phyloP scores from a whole-genome alignment of 768 basidiomycete genomes.

The Sutorius australiensis region DNA sequence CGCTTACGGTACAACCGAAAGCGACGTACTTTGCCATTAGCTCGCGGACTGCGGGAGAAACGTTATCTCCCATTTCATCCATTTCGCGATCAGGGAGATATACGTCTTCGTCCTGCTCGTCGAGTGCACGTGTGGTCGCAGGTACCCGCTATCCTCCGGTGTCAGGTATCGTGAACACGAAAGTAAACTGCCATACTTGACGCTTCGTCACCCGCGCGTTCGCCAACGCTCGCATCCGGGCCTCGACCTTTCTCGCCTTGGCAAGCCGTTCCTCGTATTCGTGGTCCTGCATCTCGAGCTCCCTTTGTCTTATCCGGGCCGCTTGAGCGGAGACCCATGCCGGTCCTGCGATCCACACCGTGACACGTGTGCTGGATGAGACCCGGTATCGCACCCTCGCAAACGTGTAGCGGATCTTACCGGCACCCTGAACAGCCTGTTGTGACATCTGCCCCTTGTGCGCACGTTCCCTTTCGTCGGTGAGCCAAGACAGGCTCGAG shows the following conservation, averaged over 20 bases:
- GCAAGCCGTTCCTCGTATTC: slow-evolving; percentile 61
- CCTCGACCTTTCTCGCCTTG: slow-evolving; percentile 62
- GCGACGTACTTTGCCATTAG: slow-evolving; percentile 70
- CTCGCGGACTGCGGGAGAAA: slow-evolving; percentile 74
- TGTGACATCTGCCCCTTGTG: slow-evolving; percentile 58
- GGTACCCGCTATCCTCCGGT: slow-evolving; percentile 23
- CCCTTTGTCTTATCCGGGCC: slow-evolving; percentile 55
- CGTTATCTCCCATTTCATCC: slow-evolving; percentile 44
- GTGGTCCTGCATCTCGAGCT: slow-evolving; percentile 63
- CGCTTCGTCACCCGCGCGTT: slow-evolving; percentile 59
- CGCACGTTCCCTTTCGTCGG: slow-evolving; percentile 65
- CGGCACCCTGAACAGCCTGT: slow-evolving; percentile 21
- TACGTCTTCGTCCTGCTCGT: slow-evolving; percentile 51
- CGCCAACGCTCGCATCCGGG: slow-evolving; percentile 47
- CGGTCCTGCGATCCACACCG: slow-evolving; percentile 39
- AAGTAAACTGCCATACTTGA: slow-evolving; percentile 39
- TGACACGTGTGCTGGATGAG: slow-evolving; percentile 5
- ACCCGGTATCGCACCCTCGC: slow-evolving; percentile 19
- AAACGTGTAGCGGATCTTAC: slow-evolving; percentile 13
- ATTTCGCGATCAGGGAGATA: slow-evolving; percentile 65
- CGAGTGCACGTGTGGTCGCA: slow-evolving; percentile 18
- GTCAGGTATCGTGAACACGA: slow-evolving; percentile 2
- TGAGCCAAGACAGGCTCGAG: slow-evolving; percentile 70
- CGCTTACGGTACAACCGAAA: background rate
- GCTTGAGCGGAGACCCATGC: slow-evolving; percentile 79